These are phyloP conservation scores for Massarina eburnea DNA, from an alignment of 2,329 filamentous ascomycete genomes.

Conservation along the genomic window DNA sequence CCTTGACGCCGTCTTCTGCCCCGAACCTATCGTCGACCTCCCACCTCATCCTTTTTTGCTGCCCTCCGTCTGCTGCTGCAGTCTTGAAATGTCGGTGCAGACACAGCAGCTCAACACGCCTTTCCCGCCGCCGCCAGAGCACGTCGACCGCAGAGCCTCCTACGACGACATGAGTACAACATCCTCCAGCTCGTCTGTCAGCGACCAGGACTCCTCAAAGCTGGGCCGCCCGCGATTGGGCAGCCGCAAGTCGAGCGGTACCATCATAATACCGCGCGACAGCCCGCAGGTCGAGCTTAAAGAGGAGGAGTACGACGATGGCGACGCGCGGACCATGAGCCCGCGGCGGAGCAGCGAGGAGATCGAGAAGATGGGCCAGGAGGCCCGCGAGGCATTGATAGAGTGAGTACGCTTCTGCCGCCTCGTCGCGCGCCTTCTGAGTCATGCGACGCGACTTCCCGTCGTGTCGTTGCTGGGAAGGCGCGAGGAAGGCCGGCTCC, in stretches of 20 bases:
- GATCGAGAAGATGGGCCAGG: constrained; percentile 81
- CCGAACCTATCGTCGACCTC: neutral
- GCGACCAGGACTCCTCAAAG: constrained; percentile 47
- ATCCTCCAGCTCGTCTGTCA: constrained; percentile 50
- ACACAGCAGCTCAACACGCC: constrained; percentile 23
- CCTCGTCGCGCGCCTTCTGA: constrained; percentile 1
- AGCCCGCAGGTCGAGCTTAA: constrained; percentile 71
- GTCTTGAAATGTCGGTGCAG: constrained; percentile 12
- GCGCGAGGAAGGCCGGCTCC: too few relatives aligned
- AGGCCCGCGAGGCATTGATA: constrained; percentile 68
- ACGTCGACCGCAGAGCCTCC: constrained; percentile 23
- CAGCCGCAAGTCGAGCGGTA: constrained; percentile 77
- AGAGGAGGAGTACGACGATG: constrained; percentile 76
- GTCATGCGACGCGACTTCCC: neutral
- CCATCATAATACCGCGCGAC: constrained; percentile 79
- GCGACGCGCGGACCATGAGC: constrained; percentile 93
- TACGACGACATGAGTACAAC: constrained; percentile 43
- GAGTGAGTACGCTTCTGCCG: constrained; percentile 52
- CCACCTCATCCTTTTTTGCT: neutral
- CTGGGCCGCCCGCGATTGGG: constrained; percentile 66
- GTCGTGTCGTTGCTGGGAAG: neutral
- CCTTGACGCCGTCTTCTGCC: neutral
- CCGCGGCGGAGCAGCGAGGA: constrained; percentile 88
- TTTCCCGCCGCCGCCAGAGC: constrained; percentile 28
- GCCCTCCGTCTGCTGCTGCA: neutral